Percentiles rank a stretch among this genome's conserved stretches.
These are phyloP conservation scores for Amylocystis lapponica DNA, from an alignment of 768 basidiomycete genomes.

Conservation along the genomic window DNA sequence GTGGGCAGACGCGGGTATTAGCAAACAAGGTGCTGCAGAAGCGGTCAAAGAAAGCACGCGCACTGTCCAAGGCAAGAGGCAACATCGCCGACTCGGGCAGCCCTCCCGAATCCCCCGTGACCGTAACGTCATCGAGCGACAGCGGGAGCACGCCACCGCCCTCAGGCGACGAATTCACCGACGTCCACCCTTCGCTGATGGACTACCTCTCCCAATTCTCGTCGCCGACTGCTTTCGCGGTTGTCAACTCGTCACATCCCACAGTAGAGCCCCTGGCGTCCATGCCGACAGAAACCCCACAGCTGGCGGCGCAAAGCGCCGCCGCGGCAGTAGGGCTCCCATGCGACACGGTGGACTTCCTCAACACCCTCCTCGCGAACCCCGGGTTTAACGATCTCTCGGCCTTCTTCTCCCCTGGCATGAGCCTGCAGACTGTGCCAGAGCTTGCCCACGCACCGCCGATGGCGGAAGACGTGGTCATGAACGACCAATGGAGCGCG, in stretches of 20 bases:
- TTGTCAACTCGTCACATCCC: slow-evolving; percentile 14
- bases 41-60: slow-evolving; percentile 12
- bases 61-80: slow-evolving; percentile 1
- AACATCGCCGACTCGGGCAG: not conserved
- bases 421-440: not conserved
- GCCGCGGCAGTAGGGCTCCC: no score
- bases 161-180: no score
- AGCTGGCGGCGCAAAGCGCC: not conserved
- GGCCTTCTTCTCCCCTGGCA: slow-evolving; percentile 4
- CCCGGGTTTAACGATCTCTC: slow-evolving; percentile 5
- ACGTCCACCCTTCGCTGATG: slow-evolving; percentile 62
- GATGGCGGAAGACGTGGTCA: no score
- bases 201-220: slow-evolving; percentile 48
- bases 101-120: slow-evolving; percentile 4
- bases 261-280: not conserved
- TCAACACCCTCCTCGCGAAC: not conserved
- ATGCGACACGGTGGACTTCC: slow-evolving; percentile 6
- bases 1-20: slow-evolving; percentile 63
- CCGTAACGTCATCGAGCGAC: slow-evolving; percentile 19
- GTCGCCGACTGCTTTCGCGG: slow-evolving; percentile 28
- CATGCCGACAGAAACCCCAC: not conserved
- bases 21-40: slow-evolving; percentile 55
- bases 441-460: no score
- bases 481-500: slow-evolving; percentile 62
- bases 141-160: slow-evolving; percentile 15